A percentile compares a stretch with the other conserved stretches of the same genome.
Evolutionary conservation across 257 asterid genomes (phyloP).

Genomic region (Ballota nigra): DNA sequence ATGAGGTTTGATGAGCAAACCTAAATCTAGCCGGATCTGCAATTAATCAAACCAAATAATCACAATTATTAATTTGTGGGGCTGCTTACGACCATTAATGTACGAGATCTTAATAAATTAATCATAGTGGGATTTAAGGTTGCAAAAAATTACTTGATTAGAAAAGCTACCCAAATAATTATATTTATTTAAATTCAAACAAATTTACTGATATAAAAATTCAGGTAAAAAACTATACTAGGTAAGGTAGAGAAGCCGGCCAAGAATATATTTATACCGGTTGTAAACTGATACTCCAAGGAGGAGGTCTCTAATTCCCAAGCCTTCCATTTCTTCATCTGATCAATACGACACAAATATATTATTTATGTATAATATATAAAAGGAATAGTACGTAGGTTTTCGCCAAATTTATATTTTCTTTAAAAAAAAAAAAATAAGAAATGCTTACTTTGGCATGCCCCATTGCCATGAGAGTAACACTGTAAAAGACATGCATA

Average conservation of each 20-base stretch:
- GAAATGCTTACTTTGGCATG: slow-evolving; percentile 48
- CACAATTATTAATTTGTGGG: not conserved
- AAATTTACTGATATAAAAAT: not conserved
- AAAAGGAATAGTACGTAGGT: too few relatives aligned
- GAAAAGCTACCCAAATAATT: too few relatives aligned
- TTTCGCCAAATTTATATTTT: too few relatives aligned
- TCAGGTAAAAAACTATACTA: too few relatives aligned
- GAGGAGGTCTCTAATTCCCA: slow-evolving; percentile 73
- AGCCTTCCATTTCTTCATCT: slow-evolving; percentile 72
- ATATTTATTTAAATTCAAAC: too few relatives aligned
- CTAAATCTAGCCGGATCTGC: slow-evolving; percentile 64
- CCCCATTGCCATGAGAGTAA: slow-evolving; percentile 41
- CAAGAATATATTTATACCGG: slow-evolving; percentile 38
- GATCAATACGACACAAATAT: not conserved
- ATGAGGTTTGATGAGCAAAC: slow-evolving; percentile 62
- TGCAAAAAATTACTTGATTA: too few relatives aligned
- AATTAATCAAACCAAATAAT: not conserved
- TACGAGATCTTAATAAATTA: not conserved
- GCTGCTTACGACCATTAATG: not conserved
- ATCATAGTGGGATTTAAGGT: too few relatives aligned
- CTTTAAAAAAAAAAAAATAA: not conserved
- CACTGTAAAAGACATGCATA: slow-evolving; percentile 49
- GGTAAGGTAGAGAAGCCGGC: too few relatives aligned
- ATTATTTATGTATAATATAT: too few relatives aligned
- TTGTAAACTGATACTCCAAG: slow-evolving; percentile 55